These are phyloP conservation scores for Alternaria dauci DNA, from an alignment of 2,329 filamentous ascomycete species.

Conservation along the genomic window DNA sequence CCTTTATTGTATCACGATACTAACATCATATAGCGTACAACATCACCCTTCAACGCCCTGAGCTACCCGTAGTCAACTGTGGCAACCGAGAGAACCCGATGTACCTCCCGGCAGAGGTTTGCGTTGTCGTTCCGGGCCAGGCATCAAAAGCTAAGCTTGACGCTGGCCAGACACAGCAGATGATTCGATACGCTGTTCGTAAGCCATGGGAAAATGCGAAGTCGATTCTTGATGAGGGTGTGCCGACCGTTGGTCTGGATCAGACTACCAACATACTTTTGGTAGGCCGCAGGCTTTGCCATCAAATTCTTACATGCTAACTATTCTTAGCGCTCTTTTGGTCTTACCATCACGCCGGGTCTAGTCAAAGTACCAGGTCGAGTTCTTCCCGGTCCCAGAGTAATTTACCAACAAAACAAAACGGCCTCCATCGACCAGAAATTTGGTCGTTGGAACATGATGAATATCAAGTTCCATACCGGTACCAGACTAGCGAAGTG, in stretches of 20 bases:
- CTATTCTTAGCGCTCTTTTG: conserved; percentile 58
- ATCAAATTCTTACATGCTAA: not conserved
- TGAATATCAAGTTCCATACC: conserved; percentile 27
- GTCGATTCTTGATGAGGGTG: conserved; percentile 23
- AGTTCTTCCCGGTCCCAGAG: conserved; percentile 65
- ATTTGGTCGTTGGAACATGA: conserved; percentile 66
- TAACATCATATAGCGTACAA: conserved; percentile 17
- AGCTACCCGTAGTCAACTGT: conserved; percentile 34
- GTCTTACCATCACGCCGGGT: conserved; percentile 64
- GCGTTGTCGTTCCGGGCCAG: conserved; percentile 35
- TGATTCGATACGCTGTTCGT: conserved; percentile 40
- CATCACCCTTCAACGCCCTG: conserved; percentile 15
- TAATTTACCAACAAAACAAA: conserved; percentile 62
- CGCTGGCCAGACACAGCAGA: conserved; percentile 31
- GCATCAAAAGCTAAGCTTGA: conserved; percentile 32
- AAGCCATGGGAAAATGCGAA: conserved; percentile 36
- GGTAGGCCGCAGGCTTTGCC: conserved; percentile 14
- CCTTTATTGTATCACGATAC: not conserved
- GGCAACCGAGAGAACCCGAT: conserved; percentile 34
- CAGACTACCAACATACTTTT: conserved; percentile 22
- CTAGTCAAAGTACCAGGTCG: conserved; percentile 76
- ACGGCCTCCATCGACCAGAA: conserved; percentile 41
- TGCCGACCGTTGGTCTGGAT: conserved; percentile 27
- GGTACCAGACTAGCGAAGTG: conserved; percentile 18
- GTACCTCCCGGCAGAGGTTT: conserved; percentile 38